Percentiles rank a stretch among this genome's conserved stretches.
phyloP scores from a whole-genome alignment of 345 rosid genomes.

The Citrus sp. region DNA sequence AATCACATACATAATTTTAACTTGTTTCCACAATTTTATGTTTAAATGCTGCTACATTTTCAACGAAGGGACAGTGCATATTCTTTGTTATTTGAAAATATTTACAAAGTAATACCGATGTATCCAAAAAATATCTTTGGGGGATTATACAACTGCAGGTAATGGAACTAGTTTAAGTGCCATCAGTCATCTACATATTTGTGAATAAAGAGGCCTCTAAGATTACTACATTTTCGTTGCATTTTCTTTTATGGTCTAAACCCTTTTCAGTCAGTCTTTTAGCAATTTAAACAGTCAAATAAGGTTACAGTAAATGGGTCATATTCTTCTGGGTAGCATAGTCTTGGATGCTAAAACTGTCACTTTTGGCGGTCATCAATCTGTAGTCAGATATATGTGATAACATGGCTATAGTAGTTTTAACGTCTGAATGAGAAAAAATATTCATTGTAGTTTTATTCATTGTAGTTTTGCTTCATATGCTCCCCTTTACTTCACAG shows the following conservation, averaged over 20 bases:
- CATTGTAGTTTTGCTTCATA: constrained; percentile 2
- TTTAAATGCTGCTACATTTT: neutral
- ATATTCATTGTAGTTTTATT: neutral
- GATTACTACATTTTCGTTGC: neutral
- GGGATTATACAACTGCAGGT: neutral
- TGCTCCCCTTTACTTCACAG: neutral
- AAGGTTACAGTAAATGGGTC: neutral
- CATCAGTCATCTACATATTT: neutral
- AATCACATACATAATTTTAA: neutral
- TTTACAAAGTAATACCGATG: neutral
- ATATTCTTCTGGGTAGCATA: neutral
- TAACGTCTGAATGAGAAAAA: neutral
- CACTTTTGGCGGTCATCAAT: neutral
- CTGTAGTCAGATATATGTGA: neutral
- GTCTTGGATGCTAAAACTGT: neutral
- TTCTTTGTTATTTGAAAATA: neutral
- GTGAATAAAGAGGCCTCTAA: neutral
- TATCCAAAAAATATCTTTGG: neutral
- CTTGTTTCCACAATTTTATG: neutral
- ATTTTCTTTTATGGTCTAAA: neutral
- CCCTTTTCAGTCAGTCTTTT: neutral
- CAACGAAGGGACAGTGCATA: neutral
- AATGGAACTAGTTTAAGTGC: neutral
- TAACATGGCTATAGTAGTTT: neutral
- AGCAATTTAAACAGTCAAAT: neutral